phyloP scores from a whole-genome alignment of 2,329 filamentous ascomycete genomes.

The Byssoonygena ceratinophila region DNA sequence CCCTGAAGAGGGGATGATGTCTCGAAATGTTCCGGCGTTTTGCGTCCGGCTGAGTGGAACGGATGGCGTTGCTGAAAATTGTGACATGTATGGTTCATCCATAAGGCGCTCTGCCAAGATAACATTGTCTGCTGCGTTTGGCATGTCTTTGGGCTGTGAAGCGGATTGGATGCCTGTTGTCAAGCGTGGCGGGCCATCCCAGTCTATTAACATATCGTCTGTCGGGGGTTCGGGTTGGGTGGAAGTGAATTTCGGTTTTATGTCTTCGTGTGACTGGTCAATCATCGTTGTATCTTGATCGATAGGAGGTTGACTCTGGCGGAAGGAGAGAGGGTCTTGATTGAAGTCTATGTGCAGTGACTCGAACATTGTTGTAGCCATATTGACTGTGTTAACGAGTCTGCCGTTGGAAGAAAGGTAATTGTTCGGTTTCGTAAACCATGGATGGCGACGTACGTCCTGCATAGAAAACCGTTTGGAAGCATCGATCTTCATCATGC shows the following conservation, averaged over 20 bases:
- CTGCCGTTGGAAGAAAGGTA: slow-evolving; percentile 64
- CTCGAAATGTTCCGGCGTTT: slow-evolving; percentile 73
- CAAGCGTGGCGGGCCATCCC: slow-evolving; percentile 62
- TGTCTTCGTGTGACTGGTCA: slow-evolving; percentile 39
- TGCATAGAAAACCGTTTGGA: slow-evolving; percentile 69
- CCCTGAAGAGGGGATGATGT: slow-evolving; percentile 79
- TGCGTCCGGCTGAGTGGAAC: slow-evolving; percentile 81
- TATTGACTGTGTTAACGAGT: slow-evolving; percentile 63
- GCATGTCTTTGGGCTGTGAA: slow-evolving; percentile 38
- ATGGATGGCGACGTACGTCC: slow-evolving; percentile 80
- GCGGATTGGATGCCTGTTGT: slow-evolving; percentile 36
- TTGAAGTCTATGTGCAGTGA: slow-evolving; percentile 80
- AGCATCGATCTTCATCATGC: slow-evolving; percentile 81
- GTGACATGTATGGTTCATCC: slow-evolving; percentile 72
- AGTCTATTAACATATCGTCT: slow-evolving; percentile 69
- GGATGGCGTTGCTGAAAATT: slow-evolving; percentile 70
- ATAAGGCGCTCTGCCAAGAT: slow-evolving; percentile 55
- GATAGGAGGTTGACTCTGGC: slow-evolving; percentile 27
- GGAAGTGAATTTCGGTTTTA: slow-evolving; percentile 52
- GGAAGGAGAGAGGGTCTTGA: slow-evolving; percentile 46
- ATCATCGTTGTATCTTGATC: slow-evolving; percentile 57
- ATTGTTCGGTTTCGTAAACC: slow-evolving; percentile 77
- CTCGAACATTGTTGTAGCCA: slow-evolving; percentile 94
- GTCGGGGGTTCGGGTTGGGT: slow-evolving; percentile 76
- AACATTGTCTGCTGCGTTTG: slow-evolving; percentile 26